These are phyloP conservation scores for Suillus sp. DNA, from an alignment of 768 basidiomycete species.

Conservation along the genomic window DNA sequence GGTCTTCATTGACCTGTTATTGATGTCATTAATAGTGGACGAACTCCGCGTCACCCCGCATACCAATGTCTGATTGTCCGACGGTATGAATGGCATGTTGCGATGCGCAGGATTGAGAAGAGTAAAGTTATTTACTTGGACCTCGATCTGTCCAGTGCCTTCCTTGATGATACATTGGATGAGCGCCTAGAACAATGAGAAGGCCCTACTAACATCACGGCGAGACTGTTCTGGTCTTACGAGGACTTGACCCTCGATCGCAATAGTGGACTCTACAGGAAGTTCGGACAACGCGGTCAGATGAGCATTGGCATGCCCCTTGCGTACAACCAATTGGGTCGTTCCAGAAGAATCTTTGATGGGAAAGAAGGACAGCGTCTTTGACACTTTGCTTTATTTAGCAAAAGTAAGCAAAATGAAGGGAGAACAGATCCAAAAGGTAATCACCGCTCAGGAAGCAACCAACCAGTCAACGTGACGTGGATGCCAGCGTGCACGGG, in stretches of 20 bases:
- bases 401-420: conserved; percentile 38
- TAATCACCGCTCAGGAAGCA: conserved; percentile 78
- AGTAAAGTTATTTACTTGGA: conserved; percentile 67
- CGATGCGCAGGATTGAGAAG: conserved; percentile 78
- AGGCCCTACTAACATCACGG: conserved; percentile 51
- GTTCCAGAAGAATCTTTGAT: conserved; percentile 78
- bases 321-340: conserved; percentile 74
- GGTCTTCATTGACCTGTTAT: conserved; percentile 77
- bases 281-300: conserved; percentile 55
- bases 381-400: conserved; percentile 61
- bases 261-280: conserved; percentile 77
- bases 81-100: conserved; percentile 83
- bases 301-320: conserved; percentile 29
- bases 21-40: background rate
- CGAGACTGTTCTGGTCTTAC: conserved; percentile 62
- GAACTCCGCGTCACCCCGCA: conserved; percentile 29
- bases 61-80: conserved; percentile 74
- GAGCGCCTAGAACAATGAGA: conserved; percentile 12
- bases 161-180: conserved; percentile 40
- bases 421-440: conserved; percentile 31
- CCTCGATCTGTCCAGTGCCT: conserved; percentile 76
- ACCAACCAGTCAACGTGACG: conserved; percentile 81
- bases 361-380: conserved; percentile 80
- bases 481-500: conserved; percentile 49
- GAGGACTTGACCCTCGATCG: conserved; percentile 73